phyloP scores from a whole-genome alignment of 352 stramenopile species.

The Achlya hypogyna region DNA sequence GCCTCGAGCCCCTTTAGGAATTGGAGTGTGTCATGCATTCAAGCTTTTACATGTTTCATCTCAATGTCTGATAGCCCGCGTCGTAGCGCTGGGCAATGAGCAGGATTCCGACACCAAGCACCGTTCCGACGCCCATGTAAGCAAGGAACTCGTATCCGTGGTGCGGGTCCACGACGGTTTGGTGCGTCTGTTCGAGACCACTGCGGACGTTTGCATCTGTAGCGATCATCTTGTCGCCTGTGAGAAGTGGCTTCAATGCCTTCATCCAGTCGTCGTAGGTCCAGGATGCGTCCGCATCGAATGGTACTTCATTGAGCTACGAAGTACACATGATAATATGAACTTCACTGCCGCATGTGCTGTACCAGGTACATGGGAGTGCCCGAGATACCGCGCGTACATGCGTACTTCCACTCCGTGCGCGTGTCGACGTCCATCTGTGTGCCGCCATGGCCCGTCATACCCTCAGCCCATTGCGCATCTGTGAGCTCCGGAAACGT shows the following conservation, averaged over 20 bases:
- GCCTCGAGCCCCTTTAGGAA: neutral
- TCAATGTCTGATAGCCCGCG: neutral
- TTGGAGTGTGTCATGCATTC: neutral
- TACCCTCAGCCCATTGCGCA: constrained; percentile 53
- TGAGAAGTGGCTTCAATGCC: constrained; percentile 28
- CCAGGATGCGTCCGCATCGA: constrained; percentile 39
- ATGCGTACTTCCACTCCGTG: constrained; percentile 75
- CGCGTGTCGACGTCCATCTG: constrained; percentile 47
- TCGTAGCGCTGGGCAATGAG: neutral
- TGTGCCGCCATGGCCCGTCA: constrained; percentile 68
- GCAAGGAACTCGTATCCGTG: constrained; percentile 2
- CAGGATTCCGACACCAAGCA: neutral
- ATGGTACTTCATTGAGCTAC: constrained; percentile 60
- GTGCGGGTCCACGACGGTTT: neutral
- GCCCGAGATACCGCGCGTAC: constrained; percentile 55
- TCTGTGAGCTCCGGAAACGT: constrained; percentile 57
- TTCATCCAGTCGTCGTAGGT: constrained; percentile 50
- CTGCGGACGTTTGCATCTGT: neutral
- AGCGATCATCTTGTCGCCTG: neutral
- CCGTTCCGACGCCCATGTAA: neutral
- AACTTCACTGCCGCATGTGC: neutral
- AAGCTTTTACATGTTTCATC: neutral
- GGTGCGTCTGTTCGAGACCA: neutral
- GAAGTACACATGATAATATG: neutral
- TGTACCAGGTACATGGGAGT: constrained; percentile 56